phyloP scores from a whole-genome alignment of 2,329 filamentous ascomycete genomes.

The Fusarium fracticaudum region DNA sequence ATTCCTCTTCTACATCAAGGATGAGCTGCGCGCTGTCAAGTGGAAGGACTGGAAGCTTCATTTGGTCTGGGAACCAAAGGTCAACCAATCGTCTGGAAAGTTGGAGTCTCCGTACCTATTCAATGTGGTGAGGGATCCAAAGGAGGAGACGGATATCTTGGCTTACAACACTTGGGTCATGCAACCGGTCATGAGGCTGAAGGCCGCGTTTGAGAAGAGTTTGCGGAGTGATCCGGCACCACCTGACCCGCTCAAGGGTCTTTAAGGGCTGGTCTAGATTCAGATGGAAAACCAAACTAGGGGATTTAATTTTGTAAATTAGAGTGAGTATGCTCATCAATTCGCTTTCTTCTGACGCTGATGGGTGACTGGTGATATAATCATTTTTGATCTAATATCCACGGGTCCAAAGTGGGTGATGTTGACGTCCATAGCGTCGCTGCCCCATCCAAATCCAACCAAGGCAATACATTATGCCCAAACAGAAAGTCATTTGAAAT shows the following conservation, averaged over 20 bases:
- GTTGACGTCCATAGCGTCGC: background rate
- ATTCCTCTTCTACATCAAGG: conserved; percentile 49
- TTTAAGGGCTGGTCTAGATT: background rate
- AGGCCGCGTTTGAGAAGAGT: conserved; percentile 41
- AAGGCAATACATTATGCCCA: background rate
- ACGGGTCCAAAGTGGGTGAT: conserved; percentile 1
- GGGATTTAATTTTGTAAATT: accelerated
- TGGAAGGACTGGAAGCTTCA: conserved; percentile 51
- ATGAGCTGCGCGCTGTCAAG: conserved; percentile 48
- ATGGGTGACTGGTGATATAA: background rate
- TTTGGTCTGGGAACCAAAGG: conserved; percentile 47
- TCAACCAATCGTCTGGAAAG: conserved; percentile 45
- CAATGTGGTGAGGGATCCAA: conserved; percentile 45
- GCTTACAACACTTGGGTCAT: conserved; percentile 48
- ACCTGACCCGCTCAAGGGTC: conserved; percentile 44
- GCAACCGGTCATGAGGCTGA: conserved; percentile 45
- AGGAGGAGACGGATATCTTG: conserved; percentile 47
- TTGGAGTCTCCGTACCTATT: conserved; percentile 48
- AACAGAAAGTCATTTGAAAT: background rate
- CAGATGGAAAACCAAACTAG: accelerated
- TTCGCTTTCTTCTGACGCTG: too few species aligned
- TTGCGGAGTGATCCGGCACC: conserved; percentile 45
- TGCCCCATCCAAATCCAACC: conserved; percentile 2
- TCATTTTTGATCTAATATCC: conserved; percentile 3
- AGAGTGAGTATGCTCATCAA: background rate